Base-by-base conservation (phyloP, 2,329 filamentous ascomycete genomes). In the Cordyceps farinosa region DNA sequence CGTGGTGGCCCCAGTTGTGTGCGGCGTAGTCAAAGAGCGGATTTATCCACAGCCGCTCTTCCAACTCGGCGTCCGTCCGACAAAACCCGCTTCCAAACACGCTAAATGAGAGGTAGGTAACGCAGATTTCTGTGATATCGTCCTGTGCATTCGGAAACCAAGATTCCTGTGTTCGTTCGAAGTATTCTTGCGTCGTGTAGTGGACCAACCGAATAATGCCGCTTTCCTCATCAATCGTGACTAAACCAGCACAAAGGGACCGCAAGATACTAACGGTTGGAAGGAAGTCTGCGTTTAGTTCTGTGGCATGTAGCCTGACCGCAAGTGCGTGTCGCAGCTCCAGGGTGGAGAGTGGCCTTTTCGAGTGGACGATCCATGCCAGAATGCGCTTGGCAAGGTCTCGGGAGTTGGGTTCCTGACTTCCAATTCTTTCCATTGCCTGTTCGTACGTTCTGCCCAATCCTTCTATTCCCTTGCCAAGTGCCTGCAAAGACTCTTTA, bases 241-340 rank as follows among this genome's bases (percentile, higher is more conserved):
- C 73, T 6, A 81, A 55, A 1, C 78, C 78, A 32, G 72, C 73
- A 62, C 76, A 80, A 3, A 70, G 67, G 3, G 73, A 75, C 8
- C 73, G n/a, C n/a, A n/a, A n/a, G n/a, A n/a, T n/a, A n/a, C n/a
- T n/a, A n/a, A n/a, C n/a, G n/a, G n/a, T n/a, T n/a, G n/a, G n/a
- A n/a, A n/a, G n/a, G n/a, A n/a, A n/a, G n/a, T 22, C 71, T 52
- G 69, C 27, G 11, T 79, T 72, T 13, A 79, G 53, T n/a, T n/a
- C n/a, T n/a, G n/a, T n/a, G 2, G 68, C 52, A 0, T 57, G 0
- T 40, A 0, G 65, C 70, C 5, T 60, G 0, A 77, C 67, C 0
- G 74, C 77, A 17, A 82, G 70, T 0, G 77, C 78, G 64, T 80
- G 71, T 60, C 72, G 70, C 3, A 82, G 71, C 62, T 81, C 77